Conservation (phyloP, 2,329 filamentous ascomycete genomes). For the Fusarium sp. region DNA sequence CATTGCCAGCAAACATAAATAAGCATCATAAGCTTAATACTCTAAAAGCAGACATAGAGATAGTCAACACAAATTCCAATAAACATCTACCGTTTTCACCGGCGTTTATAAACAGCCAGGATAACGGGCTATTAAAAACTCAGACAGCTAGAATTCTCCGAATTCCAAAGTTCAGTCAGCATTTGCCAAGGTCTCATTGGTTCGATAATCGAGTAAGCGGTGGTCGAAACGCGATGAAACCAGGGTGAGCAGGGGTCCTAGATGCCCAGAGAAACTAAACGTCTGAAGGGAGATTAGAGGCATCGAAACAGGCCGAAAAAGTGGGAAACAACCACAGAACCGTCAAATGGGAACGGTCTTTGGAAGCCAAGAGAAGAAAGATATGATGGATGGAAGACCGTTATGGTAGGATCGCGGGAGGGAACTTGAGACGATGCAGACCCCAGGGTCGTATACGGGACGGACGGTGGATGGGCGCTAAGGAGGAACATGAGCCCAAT, state of each 20-base stretch:
- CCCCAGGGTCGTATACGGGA: neutral
- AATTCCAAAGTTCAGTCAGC: neutral
- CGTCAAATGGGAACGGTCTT: neutral
- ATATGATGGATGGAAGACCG: neutral
- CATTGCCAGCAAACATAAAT: fast-evolving
- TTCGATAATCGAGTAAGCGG: neutral
- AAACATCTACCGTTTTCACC: neutral
- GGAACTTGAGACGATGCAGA: conserved; percentile 1
- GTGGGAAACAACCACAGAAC: neutral
- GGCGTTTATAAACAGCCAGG: no score
- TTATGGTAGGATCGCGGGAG: neutral
- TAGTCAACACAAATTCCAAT: no score
- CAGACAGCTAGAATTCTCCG: neutral
- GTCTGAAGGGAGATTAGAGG: conserved; percentile 7
- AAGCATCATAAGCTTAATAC: neutral
- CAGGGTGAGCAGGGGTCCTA: neutral
- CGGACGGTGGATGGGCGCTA: neutral
- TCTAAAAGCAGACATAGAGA: neutral
- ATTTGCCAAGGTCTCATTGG: neutral
- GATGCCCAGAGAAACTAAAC: conserved; percentile 21
- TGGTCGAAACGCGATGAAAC: conserved; percentile 22
- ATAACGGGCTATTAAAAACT: neutral
- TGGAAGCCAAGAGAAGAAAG: neutral
- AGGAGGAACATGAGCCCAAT: neutral
- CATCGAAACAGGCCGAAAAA: neutral